A percentile compares a stretch with the other conserved stretches of the same genome.
Conservation (phyloP, 2,329 filamentous ascomycete species). For the Tolypocladium sp. region DNA sequence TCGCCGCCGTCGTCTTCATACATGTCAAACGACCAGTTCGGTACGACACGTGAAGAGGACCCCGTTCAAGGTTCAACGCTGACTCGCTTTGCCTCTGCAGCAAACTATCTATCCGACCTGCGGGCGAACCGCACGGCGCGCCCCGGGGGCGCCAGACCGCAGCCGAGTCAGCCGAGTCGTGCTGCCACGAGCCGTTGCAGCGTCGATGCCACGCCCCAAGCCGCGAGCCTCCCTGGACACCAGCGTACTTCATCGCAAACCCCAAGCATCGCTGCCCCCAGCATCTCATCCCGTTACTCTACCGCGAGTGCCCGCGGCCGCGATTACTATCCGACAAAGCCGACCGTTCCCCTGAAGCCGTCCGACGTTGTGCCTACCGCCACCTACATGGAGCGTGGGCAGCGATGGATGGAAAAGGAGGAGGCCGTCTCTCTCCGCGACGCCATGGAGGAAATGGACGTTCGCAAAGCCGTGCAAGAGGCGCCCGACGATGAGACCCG, state of each 20-base stretch:
- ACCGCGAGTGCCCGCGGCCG: slow-evolving; percentile 31
- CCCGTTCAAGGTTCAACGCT: not conserved
- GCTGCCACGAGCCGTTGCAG: slow-evolving; percentile 12
- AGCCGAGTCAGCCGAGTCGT: slow-evolving; percentile 30
- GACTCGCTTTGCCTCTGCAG: slow-evolving; percentile 28
- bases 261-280: slow-evolving; percentile 33
- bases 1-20: slow-evolving; percentile 53
- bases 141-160: slow-evolving; percentile 63
- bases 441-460: slow-evolving; percentile 65
- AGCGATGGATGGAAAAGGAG: slow-evolving; percentile 74
- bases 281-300: slow-evolving; percentile 42
- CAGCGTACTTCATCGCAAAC: slow-evolving; percentile 18
- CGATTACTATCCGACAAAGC: slow-evolving; percentile 41
- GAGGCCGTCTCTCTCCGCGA: slow-evolving; percentile 61
- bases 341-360: slow-evolving; percentile 39
- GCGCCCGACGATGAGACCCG: slow-evolving; percentile 46
- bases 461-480: slow-evolving; percentile 29
- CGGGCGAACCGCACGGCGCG: slow-evolving; percentile 58
- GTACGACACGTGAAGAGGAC: slow-evolving; percentile 27
- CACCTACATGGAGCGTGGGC: slow-evolving; percentile 64
- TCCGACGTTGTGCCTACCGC: slow-evolving; percentile 55
- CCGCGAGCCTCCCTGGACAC: slow-evolving; percentile 13
- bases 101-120: slow-evolving; percentile 61
- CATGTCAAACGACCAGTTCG: slow-evolving; percentile 60
- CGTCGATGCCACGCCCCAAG: slow-evolving; percentile 15